Evolutionary conservation across 768 basidiomycete genomes (phyloP).

Genomic region (Naematelia aurantialba): DNA sequence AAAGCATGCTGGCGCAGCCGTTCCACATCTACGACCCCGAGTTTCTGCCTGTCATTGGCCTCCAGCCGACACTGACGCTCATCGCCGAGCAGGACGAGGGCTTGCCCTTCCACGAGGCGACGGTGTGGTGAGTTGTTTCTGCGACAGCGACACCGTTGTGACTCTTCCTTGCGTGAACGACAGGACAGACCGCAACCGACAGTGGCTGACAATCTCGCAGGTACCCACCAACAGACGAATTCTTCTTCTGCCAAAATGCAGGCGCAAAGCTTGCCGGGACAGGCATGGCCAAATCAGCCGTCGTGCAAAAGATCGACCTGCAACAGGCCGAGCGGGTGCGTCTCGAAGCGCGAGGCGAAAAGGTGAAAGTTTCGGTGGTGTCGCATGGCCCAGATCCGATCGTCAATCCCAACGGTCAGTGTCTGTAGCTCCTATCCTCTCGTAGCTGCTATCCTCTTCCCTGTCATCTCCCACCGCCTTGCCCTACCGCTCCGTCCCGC

Average conservation of each 20-base stretch:
- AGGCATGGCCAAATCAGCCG: conserved; percentile 63
- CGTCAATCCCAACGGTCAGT: conserved; percentile 54
- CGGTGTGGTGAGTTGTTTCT: conserved; percentile 25
- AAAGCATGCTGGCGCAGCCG: conserved; percentile 51
- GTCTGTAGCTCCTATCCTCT: conserved; percentile 57
- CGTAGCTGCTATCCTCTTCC: too few relatives aligned
- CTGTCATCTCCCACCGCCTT: too few relatives aligned
- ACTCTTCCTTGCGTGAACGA: too few relatives aligned
- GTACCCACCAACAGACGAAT: conserved; percentile 63
- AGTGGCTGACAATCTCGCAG: conserved; percentile 24
- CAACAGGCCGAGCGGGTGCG: conserved; percentile 54
- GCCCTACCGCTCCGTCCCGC: too few relatives aligned
- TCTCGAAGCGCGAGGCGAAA: conserved; percentile 25
- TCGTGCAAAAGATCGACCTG: conserved; percentile 63
- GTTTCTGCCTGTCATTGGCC: conserved; percentile 64
- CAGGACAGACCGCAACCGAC: too few relatives aligned
- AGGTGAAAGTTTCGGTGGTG: conserved; percentile 45
- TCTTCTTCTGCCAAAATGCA: conserved; percentile 69
- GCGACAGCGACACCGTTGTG: not conserved
- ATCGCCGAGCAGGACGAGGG: conserved; percentile 63
- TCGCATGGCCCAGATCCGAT: conserved; percentile 17
- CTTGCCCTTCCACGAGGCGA: conserved; percentile 73
- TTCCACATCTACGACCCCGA: conserved; percentile 59
- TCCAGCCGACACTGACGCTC: conserved; percentile 58
- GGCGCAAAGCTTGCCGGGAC: conserved; percentile 65